Conservation (phyloP, 371 early-diverging fungal species). For the Rhizomucor miehei region DNA sequence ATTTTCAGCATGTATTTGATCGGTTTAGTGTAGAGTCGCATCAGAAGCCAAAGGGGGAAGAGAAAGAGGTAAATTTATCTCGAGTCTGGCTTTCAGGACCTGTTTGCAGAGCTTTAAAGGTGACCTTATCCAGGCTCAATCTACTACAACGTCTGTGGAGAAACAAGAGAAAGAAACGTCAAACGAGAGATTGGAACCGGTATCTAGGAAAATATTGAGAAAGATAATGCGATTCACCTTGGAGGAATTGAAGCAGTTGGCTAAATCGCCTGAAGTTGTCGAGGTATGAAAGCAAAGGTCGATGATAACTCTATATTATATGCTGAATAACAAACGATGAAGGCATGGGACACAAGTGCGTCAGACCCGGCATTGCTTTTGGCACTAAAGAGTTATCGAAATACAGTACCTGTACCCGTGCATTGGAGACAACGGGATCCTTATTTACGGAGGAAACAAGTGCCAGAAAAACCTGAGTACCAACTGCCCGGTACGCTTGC, state of each 20-base stretch:
- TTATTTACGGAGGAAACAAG: slow-evolving; percentile 83
- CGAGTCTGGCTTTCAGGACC: no score
- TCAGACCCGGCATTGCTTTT: slow-evolving; percentile 81
- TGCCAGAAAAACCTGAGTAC: slow-evolving; percentile 83
- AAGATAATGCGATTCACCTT: slow-evolving; percentile 66
- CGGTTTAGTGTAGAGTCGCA: not conserved
- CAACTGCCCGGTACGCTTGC: slow-evolving; percentile 67
- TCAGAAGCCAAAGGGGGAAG: not conserved
- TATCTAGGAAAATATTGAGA: slow-evolving; percentile 60
- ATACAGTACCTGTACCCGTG: slow-evolving; percentile 88
- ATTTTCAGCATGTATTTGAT: slow-evolving; percentile 6
- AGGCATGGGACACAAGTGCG: slow-evolving; percentile 86
- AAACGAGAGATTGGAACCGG: not conserved
- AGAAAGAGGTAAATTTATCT: no score
- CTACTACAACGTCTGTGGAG: not conserved
- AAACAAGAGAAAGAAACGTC: not conserved
- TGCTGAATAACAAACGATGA: not conserved
- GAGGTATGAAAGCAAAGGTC: slow-evolving; percentile 49
- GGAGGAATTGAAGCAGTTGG: slow-evolving; percentile 82
- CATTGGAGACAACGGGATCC: slow-evolving; percentile 92
- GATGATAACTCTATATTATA: not conserved
- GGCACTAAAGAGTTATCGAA: slow-evolving; percentile 73
- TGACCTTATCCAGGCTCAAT: not conserved
- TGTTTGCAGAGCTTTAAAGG: no score
- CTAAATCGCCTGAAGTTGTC: slow-evolving; percentile 86